phyloP scores from a whole-genome alignment of 78 protist species.

The Polysphondylium violaceum region DNA sequence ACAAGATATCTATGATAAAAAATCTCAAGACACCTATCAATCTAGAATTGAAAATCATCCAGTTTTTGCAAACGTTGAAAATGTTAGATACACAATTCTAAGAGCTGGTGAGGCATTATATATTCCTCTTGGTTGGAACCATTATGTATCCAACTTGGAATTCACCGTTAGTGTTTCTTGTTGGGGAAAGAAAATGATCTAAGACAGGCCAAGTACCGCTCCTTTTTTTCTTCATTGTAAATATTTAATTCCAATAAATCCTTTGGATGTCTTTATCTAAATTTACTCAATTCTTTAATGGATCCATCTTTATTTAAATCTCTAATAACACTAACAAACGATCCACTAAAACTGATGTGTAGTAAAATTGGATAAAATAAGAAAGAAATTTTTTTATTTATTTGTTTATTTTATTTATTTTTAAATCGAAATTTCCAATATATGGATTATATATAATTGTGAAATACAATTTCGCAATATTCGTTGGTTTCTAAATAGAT shows the following conservation, averaged over 20 bases:
- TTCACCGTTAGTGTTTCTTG: conserved; percentile 26
- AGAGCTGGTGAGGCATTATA: conserved; percentile 26
- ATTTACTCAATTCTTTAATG: no score
- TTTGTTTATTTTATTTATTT: no score
- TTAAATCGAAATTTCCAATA: neutral
- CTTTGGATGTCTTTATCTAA: no score
- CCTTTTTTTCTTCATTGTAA: no score
- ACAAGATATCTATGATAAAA: neutral
- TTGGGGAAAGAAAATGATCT: conserved; percentile 57
- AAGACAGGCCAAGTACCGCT: no score
- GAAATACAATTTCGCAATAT: no score
- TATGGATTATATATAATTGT: no score
- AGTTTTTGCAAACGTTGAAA: neutral
- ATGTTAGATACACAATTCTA: neutral
- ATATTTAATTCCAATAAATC: no score
- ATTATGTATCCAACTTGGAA: conserved; percentile 55
- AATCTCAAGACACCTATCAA: neutral
- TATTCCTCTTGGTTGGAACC: conserved; percentile 60
- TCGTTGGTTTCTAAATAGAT: no score
- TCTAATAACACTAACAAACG: neutral
- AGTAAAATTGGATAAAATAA: neutral
- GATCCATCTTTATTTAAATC: neutral
- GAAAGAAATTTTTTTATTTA: neutral
- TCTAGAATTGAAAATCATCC: conserved; percentile 40
- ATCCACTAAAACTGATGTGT: neutral